phyloP scores from a whole-genome alignment of 495 filamentous ascomycete genomes.

The Darksidea phi region DNA sequence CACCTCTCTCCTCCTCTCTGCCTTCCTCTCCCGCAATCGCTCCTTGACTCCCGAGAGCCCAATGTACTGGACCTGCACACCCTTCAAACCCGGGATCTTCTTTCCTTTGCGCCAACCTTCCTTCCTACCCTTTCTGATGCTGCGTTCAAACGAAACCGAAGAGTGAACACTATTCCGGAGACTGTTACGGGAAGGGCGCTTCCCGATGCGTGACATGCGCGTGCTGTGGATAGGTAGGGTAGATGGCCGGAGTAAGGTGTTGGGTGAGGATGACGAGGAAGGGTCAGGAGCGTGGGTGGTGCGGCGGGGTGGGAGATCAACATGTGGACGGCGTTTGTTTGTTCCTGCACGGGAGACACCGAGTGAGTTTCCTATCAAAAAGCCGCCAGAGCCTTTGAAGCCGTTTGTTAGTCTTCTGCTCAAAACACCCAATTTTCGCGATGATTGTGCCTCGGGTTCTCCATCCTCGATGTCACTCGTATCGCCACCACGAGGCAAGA shows the following conservation, averaged over 20 bases:
- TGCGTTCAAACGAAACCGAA: constrained; percentile 40
- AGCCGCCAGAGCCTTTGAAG: constrained; percentile 36
- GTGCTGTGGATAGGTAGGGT: constrained; percentile 18
- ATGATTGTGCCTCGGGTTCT: constrained; percentile 26
- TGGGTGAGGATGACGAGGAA: constrained; percentile 27
- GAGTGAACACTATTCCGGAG: constrained; percentile 28
- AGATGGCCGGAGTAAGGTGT: constrained; percentile 20
- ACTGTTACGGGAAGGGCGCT: neutral
- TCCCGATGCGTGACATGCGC: constrained; percentile 12
- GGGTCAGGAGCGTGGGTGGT: neutral
- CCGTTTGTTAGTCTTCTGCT: constrained; percentile 28
- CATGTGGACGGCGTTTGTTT: constrained; percentile 53
- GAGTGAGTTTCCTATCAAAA: constrained; percentile 52
- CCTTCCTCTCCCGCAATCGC: constrained; percentile 56
- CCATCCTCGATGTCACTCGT: constrained; percentile 38
- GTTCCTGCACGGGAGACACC: constrained; percentile 48
- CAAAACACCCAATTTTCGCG: constrained; percentile 30
- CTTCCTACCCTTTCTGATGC: constrained; percentile 5
- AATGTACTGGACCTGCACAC: constrained; percentile 55
- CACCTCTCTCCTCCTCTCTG: constrained; percentile 62
- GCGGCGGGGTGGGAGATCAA: constrained; percentile 49
- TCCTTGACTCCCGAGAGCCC: constrained; percentile 53
- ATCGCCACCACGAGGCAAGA: constrained; percentile 42
- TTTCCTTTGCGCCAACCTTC: constrained; percentile 35
- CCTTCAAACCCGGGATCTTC: constrained; percentile 46